These are phyloP conservation scores for Euphorbia lathyris DNA, from an alignment of 345 rosid genomes.

Conservation along the genomic window DNA sequence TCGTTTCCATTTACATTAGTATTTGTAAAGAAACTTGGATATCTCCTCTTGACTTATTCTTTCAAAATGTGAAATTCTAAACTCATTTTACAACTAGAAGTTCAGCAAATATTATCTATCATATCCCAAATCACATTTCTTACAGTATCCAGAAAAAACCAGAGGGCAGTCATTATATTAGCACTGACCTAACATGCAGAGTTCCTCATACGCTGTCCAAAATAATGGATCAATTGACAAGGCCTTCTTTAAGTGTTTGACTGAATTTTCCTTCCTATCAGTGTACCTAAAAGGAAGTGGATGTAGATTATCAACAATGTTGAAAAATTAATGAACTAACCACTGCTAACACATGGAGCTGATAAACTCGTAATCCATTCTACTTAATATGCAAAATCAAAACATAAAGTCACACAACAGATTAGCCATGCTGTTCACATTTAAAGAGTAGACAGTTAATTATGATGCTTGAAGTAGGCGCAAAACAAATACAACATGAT, in stretches of 20 bases:
- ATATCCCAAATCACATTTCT: neutral
- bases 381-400: neutral
- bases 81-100: neutral
- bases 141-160: neutral
- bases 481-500: neutral
- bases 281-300: conserved; percentile 62
- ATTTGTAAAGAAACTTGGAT: neutral
- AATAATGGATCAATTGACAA: conserved; percentile 81
- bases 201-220: conserved; percentile 94
- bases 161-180: conserved; percentile 6
- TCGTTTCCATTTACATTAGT: neutral
- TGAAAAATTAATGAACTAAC: neutral
- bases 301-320: neutral
- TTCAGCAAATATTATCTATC: neutral
- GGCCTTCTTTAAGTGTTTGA: conserved; percentile 77
- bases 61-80: neutral
- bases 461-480: neutral
- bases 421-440: neutral
- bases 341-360: neutral
- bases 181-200: conserved; percentile 75
- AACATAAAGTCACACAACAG: neutral
- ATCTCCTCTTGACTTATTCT: neutral
- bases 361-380: neutral
- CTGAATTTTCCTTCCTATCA: conserved; percentile 71
- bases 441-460: no score